Conservation (phyloP, 257 asterid genomes). For the Ocimum tenuiflorum region DNA sequence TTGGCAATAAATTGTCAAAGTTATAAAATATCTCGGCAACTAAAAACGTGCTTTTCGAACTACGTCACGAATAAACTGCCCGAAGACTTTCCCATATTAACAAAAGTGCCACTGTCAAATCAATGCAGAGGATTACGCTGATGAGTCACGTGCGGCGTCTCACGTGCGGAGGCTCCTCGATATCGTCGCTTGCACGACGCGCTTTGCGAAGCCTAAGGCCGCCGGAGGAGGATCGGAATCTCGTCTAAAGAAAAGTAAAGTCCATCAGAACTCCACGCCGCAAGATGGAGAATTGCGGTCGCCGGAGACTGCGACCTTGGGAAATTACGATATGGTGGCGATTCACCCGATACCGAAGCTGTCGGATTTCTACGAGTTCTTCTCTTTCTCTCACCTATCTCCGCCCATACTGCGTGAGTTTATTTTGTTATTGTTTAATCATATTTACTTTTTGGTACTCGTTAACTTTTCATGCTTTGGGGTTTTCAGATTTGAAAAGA, state of each 20-base stretch:
- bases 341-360: conserved; percentile 96
- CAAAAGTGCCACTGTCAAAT: conserved; percentile 42
- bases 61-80: not conserved
- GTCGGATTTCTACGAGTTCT: conserved; percentile 92
- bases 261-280: no score
- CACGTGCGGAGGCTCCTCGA: conserved; percentile 96
- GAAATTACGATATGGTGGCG: conserved; percentile 85
- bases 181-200: conserved; percentile 92
- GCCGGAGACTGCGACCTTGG: conserved; percentile 42
- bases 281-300: conserved; percentile 46
- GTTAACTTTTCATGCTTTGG: not conserved
- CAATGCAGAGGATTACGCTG: conserved; percentile 69
- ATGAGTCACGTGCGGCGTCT: conserved; percentile 59
- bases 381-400: conserved; percentile 73
- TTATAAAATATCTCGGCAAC: not conserved
- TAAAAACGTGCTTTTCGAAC: not conserved
- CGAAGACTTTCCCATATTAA: conserved; percentile 20
- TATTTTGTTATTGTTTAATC: not conserved
- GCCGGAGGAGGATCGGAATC: conserved; percentile 39
- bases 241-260: conserved; percentile 45
- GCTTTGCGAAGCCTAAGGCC: conserved; percentile 66
- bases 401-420: conserved; percentile 79
- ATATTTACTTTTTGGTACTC: not conserved
- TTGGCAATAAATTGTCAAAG: not conserved
- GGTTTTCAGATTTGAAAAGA: conserved; percentile 57